Evolutionary conservation across 176 grass and related monocot genomes (phyloP).

Genomic region (Saccharum officinarum): DNA sequence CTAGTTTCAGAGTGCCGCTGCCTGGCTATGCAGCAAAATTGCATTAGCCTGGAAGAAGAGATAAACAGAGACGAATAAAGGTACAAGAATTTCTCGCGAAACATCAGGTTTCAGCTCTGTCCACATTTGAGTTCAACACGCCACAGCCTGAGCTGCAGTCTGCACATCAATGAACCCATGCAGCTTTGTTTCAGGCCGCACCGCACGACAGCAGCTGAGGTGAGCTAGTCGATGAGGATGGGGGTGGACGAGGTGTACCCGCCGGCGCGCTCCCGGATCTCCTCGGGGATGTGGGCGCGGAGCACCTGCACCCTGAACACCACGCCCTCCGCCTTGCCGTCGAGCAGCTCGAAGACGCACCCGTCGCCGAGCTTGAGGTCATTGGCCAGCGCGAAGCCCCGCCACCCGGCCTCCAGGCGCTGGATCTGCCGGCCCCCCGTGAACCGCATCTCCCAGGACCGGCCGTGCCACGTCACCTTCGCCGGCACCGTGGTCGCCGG

Average conservation of each 20-base stretch:
- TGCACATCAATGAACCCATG: no score
- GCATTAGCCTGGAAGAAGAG: no score
- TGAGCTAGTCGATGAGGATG: conserved; percentile 55
- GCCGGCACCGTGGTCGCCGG: neutral
- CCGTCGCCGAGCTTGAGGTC: conserved; percentile 41
- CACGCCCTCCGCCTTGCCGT: neutral
- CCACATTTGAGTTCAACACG: no score
- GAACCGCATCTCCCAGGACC: conserved; percentile 51
- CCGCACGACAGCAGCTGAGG: neutral
- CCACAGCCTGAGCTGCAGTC: neutral
- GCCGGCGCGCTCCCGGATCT: conserved; percentile 18
- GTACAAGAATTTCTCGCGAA: no score
- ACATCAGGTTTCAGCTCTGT: no score
- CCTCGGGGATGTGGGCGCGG: conserved; percentile 30
- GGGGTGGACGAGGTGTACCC: conserved; percentile 38
- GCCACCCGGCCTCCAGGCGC: conserved; percentile 41
- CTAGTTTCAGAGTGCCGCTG: no score
- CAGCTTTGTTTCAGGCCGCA: neutral
- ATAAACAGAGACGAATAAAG: no score
- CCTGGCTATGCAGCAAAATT: no score
- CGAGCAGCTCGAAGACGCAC: conserved; percentile 51
- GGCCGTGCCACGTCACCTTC: neutral
- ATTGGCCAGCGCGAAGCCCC: conserved; percentile 40
- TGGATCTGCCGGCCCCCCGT: conserved; percentile 7
- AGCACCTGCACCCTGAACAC: conserved; percentile 55